Percentiles rank a stretch among this genome's conserved stretches.
phyloP scores from a whole-genome alignment of 306 rosid genomes.

The Benincasa hispida region DNA sequence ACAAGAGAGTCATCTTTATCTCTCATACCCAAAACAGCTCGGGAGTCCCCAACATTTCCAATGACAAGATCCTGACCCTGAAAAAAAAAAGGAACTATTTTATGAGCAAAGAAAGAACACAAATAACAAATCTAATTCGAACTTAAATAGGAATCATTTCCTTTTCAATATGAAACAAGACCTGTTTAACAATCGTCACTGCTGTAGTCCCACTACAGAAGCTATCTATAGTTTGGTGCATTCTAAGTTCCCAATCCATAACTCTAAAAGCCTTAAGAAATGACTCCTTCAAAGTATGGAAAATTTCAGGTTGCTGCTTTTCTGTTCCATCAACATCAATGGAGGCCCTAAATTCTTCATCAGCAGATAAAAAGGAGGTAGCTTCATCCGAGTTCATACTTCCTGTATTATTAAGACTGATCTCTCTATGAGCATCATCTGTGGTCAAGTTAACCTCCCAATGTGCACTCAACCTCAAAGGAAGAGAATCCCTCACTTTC shows the following conservation, averaged over 20 bases:
- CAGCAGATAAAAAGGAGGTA: slow-evolving; percentile 46
- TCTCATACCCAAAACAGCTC: slow-evolving; percentile 89
- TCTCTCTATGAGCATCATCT: slow-evolving; percentile 62
- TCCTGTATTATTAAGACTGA: slow-evolving; percentile 42
- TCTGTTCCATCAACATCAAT: slow-evolving; percentile 49
- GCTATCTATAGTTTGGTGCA: slow-evolving; percentile 58
- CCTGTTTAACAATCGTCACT: slow-evolving; percentile 88
- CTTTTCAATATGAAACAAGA: slow-evolving; percentile 7
- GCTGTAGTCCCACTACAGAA: slow-evolving; percentile 98
- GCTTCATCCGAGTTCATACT: slow-evolving; percentile 60
- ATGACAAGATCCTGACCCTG: slow-evolving; percentile 77
- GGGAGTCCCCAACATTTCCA: slow-evolving; percentile 93
- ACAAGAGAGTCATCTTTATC: slow-evolving; percentile 46
- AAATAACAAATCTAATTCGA: background rate
- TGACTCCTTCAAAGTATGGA: slow-evolving; percentile 66
- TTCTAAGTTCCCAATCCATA: slow-evolving; percentile 85
- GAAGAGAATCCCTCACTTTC: slow-evolving; percentile 96
- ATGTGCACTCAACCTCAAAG: slow-evolving; percentile 71
- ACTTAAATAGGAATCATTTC: background rate
- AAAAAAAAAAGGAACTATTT: slow-evolving; percentile 13
- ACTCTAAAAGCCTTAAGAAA: slow-evolving; percentile 74
- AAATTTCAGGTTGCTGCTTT: slow-evolving; percentile 51
- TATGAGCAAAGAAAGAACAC: slow-evolving; percentile 22
- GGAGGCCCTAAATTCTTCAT: slow-evolving; percentile 53
- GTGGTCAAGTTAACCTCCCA: slow-evolving; percentile 57